These are phyloP conservation scores for Colletotrichum sidae DNA, from an alignment of 2,329 filamentous ascomycete species.

Conservation along the genomic window DNA sequence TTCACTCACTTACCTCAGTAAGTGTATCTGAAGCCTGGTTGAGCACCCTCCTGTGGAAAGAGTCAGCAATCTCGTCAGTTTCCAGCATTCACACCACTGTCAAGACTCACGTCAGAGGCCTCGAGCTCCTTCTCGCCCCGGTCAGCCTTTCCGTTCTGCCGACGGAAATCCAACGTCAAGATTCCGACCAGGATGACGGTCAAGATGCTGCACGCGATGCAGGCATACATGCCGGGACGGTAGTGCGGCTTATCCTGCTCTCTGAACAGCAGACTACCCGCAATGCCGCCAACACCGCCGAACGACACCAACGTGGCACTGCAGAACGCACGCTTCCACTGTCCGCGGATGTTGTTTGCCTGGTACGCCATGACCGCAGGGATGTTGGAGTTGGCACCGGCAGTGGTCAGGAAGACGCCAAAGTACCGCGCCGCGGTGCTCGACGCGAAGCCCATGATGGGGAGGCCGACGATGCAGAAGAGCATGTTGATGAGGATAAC, in stretches of 20 bases:
- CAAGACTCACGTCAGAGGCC: conserved; percentile 58
- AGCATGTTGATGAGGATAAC: conserved; percentile 75
- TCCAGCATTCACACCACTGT: not conserved
- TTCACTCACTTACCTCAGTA: conserved; percentile 39
- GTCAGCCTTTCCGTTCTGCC: conserved; percentile 63
- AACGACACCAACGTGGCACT: conserved; percentile 81
- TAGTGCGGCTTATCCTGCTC: conserved; percentile 65
- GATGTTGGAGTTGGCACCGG: conserved; percentile 82
- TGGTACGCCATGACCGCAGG: conserved; percentile 83
- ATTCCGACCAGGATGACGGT: conserved; percentile 58
- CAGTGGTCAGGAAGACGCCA: conserved; percentile 80
- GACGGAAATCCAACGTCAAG: conserved; percentile 54
- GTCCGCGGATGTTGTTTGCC: conserved; percentile 87
- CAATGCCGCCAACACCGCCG: conserved; percentile 83
- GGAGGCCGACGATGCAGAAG: conserved; percentile 75
- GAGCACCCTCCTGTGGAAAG: conserved; percentile 34
- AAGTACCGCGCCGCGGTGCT: conserved; percentile 73
- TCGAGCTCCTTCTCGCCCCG: conserved; percentile 65
- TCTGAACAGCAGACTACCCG: conserved; percentile 79
- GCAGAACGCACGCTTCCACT: conserved; percentile 88
- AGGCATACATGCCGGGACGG: conserved; percentile 65
- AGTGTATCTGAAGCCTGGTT: conserved; percentile 49
- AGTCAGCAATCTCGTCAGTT: conserved; percentile 7
- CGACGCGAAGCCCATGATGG: conserved; percentile 76
- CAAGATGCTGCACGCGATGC: conserved; percentile 62